Base-by-base conservation (phyloP, 2,329 filamentous ascomycete species). In the Exophiala aquamarina region DNA sequence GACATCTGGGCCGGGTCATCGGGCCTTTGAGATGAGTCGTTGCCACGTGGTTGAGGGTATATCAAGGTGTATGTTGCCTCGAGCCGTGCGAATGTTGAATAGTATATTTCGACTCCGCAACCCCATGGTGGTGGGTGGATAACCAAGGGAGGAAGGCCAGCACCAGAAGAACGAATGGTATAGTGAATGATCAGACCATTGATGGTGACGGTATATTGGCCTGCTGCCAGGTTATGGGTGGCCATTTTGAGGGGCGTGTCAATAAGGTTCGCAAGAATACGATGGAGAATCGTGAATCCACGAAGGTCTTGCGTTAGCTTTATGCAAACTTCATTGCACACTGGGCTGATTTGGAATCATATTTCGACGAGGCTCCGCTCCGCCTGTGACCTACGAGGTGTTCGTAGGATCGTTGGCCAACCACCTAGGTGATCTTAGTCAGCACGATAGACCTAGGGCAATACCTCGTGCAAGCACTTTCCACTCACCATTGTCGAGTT, bases 11-110 rank as follows among this genome's bases (percentile, higher is more conserved):
- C n/a, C 3, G 26, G 11, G 26, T 47, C 20, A 7, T 11, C 4
- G 1, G 59, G 55, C 6, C 45, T 38, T 1, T 51, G 50, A 6
- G 58, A 61, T 2, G 47, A 40, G n/a, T 40, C 51, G 33, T 61
- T 61, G 4, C 62, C 62, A 8, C 62, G 61, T 1, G 60, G 60
- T 31, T 60, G 56, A 35, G 59, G 58, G 48, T 58, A 61, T 29
- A 64, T 40, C 3, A 63, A 49, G 2, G 49, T 59, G 49, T 54
- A 59, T 7, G 49, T 32, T 6, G 46, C 39, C 5, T 40, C 18
- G 26, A 49, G 41, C 8, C 40, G 23, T 6, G 33, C 13, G 14
- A 44, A 49, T n/a, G 39, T 28, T 7, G 19, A n/a, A n/a, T 39
- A 29, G 34, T 44, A 49, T 9, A 49, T 17, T 5, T 44, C 40